A percentile compares a stretch with the other conserved stretches of the same genome.
These are phyloP conservation scores for Candolleomyces aberdarensis DNA, from an alignment of 768 basidiomycete genomes.

Conservation along the genomic window DNA sequence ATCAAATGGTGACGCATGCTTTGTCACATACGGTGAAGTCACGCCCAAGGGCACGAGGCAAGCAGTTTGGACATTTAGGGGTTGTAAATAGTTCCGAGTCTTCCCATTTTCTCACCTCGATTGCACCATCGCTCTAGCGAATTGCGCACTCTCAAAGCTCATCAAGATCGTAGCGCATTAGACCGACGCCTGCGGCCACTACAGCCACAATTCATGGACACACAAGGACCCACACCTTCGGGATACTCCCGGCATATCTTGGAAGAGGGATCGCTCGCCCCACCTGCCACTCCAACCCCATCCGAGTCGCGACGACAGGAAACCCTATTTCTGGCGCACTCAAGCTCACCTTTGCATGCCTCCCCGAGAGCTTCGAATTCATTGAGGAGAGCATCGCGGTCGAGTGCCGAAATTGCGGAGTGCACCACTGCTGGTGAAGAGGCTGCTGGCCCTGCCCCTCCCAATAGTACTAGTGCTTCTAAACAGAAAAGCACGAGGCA, in stretches of 20 bases:
- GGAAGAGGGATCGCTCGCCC: neutral
- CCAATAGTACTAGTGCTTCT: too few relatives aligned
- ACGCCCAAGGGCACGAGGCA: too few relatives aligned
- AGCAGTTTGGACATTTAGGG: too few relatives aligned
- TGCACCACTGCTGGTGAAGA: too few relatives aligned
- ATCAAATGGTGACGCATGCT: too few relatives aligned
- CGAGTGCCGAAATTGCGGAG: too few relatives aligned
- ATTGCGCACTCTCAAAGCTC: neutral
- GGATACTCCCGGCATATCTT: neutral
- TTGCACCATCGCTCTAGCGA: neutral
- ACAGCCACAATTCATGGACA: neutral
- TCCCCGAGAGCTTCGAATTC: neutral
- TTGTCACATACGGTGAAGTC: too few relatives aligned
- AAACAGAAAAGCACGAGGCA: neutral
- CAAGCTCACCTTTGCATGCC: slow-evolving; percentile 1
- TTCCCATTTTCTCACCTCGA: neutral
- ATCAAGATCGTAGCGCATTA: neutral
- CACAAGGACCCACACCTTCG: neutral
- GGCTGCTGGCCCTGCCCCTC: too few relatives aligned
- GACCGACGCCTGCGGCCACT: neutral
- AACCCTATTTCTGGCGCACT: neutral
- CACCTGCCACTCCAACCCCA: neutral
- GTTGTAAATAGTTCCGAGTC: too few relatives aligned
- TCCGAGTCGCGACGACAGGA: neutral
- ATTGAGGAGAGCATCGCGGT: too few relatives aligned